Evolutionary conservation across 2,329 filamentous ascomycete species (phyloP), one percentile per base, ranked within the genome.

Genomic region (Arthrobotrys pseudoclavata): DNA sequence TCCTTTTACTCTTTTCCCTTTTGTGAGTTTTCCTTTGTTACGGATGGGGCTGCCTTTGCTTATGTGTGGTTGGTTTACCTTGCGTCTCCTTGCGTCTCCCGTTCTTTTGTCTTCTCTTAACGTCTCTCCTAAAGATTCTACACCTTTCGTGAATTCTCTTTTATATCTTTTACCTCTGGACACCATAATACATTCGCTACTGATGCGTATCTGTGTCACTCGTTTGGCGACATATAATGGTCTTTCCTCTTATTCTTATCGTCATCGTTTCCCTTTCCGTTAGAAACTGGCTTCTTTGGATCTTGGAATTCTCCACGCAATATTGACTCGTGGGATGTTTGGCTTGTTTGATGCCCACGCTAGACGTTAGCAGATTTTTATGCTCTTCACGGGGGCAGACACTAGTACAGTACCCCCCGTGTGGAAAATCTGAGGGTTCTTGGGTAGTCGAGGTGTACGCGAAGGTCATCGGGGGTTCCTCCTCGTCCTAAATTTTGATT

Each of bases 1-100:
- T 69, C 31, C 61, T 53, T 68, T 71, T 75, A 76, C 64, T 60
- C 22, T 55, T 57, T 69, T 80, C 68, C 34, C 50, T 57, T 55
- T 37, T 37, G 52, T 29, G 29, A 57, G 29, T 13, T 57, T 52
- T 57, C 52, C 29, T 57, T 57, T 57, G 52, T 57, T 57, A 52
- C 42, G 37, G 52, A 69, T 24, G 29, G 61, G 45, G 52, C 52
- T 69, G 37, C 48, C 26, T 68, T 52, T 53, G 50, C 37, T 74
- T 52, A 31, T 60, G 52, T 57, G 52, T 29, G 52, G 50, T 15
- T 42, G 15, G 29, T 57, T 57, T 57, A 48, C 62, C 55, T 71
- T 29, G 26, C 62, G 18, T 71, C 18, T 48, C 52, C 62, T 45
- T 62, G 31, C 9, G 34, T 68, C 53, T 71, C 61, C 29, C 20